A percentile compares a stretch with the other conserved stretches of the same genome.
Conservation (phyloP, 1,284 basidiomycete species). For the Mixia osmundae region DNA sequence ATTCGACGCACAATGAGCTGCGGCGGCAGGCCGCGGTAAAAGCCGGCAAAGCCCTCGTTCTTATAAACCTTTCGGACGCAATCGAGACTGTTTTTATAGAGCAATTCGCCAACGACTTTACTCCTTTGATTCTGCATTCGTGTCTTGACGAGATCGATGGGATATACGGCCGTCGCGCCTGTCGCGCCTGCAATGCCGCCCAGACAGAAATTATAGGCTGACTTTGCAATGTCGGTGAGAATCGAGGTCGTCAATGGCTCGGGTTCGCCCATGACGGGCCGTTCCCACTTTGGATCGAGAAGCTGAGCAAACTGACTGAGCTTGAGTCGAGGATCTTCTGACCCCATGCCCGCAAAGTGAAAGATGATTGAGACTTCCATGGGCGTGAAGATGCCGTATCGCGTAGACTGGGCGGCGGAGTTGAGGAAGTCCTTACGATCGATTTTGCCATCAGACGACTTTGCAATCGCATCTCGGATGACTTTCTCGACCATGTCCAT, state of each 20-base stretch:
- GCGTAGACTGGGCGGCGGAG: conserved; percentile 31
- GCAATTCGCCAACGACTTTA: conserved; percentile 73
- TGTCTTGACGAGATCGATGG: conserved; percentile 71
- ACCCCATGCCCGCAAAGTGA: conserved; percentile 72
- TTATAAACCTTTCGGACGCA: conserved; percentile 82
- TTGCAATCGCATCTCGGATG: conserved; percentile 58
- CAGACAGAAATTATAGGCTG: conserved; percentile 60
- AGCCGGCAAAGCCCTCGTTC: conserved; percentile 74
- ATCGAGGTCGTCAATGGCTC: neutral
- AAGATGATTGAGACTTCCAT: conserved; percentile 91
- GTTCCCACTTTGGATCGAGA: conserved; percentile 48
- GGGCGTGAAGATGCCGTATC: conserved; percentile 76
- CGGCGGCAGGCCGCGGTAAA: conserved; percentile 87
- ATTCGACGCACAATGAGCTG: conserved; percentile 52
- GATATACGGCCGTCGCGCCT: conserved; percentile 79
- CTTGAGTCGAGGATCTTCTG: conserved; percentile 38
- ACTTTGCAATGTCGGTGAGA: conserved; percentile 17
- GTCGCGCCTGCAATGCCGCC: conserved; percentile 83
- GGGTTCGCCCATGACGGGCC: neutral
- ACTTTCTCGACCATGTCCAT: conserved; percentile 79
- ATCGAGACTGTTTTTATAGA: conserved; percentile 80
- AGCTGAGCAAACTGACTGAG: conserved; percentile 71
- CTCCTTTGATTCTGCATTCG: conserved; percentile 94
- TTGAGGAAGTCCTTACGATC: conserved; percentile 36
- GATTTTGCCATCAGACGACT: conserved; percentile 76